Evolutionary conservation across 2,329 filamentous ascomycete species (phyloP).

Genomic region (Trichoderma sp.): DNA sequence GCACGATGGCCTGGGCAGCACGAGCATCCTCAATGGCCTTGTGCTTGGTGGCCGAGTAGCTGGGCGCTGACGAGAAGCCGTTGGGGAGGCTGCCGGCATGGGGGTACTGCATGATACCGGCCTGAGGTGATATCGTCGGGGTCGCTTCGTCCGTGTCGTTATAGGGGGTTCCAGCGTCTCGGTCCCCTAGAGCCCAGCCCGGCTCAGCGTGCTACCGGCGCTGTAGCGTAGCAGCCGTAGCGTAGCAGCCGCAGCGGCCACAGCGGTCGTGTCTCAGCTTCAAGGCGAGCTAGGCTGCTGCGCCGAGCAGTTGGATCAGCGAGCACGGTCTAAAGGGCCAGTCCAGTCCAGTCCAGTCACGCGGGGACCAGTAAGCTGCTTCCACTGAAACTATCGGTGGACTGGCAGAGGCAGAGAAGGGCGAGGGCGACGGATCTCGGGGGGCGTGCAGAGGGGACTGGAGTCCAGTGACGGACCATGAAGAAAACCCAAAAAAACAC

Average conservation of each 20-base stretch:
- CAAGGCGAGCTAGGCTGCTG: constrained; percentile 2
- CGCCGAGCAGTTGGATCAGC: neutral
- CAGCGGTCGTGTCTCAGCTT: neutral
- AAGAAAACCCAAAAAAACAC: neutral
- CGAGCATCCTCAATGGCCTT: constrained; percentile 65
- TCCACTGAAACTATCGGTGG: neutral
- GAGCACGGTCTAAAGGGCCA: neutral
- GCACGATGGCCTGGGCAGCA: constrained; percentile 61
- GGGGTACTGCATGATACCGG: constrained; percentile 11
- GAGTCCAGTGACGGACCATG: neutral
- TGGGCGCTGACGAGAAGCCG: constrained; percentile 9
- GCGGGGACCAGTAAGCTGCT: constrained; percentile 7
- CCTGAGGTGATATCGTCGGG: neutral
- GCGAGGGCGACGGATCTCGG: neutral
- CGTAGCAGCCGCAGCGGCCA: neutral
- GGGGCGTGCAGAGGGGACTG: neutral
- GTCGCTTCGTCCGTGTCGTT: neutral
- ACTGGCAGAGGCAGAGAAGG: neutral
- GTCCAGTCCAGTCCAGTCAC: constrained; percentile 5
- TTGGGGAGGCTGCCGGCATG: constrained; percentile 17
- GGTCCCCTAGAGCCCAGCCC: neutral
- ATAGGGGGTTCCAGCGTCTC: neutral
- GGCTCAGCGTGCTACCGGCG: neutral
- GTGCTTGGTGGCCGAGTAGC: constrained; percentile 36
- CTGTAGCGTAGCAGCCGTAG: neutral